These are phyloP conservation scores for Cinchona pubescens DNA, from an alignment of 257 asterid species.

Conservation along the genomic window DNA sequence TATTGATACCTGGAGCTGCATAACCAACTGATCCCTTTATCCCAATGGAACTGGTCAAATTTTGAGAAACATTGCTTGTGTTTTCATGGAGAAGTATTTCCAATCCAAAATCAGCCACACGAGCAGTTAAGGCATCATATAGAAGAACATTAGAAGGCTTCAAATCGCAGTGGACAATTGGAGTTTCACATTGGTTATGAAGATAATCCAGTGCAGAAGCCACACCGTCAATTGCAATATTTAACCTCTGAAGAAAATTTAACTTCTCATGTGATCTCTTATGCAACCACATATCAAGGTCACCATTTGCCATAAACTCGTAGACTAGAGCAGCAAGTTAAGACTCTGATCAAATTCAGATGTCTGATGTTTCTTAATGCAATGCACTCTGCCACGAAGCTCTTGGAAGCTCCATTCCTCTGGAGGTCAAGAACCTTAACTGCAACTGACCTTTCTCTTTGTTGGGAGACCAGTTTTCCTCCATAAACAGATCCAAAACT, in stretches of 20 bases:
- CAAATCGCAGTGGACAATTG: conserved; percentile 34
- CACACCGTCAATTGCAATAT: conserved; percentile 26
- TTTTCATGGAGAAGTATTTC: conserved; percentile 6
- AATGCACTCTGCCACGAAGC: conserved; percentile 32
- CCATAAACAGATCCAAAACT: conserved; percentile 24
- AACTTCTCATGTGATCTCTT: background rate
- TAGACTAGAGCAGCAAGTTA: conserved; percentile 28
- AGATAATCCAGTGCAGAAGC: conserved; percentile 31
- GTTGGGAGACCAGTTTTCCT: conserved; percentile 16
- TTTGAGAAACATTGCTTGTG: background rate
- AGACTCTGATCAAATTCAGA: conserved; percentile 24
- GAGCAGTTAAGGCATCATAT: conserved; percentile 22
- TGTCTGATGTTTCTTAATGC: conserved; percentile 29
- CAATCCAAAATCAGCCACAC: conserved; percentile 26
- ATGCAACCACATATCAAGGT: conserved; percentile 27
- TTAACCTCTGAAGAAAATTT: conserved; percentile 22
- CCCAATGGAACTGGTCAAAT: conserved; percentile 21
- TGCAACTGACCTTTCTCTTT: conserved; percentile 10
- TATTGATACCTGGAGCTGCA: conserved; percentile 29
- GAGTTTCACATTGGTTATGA: conserved; percentile 24
- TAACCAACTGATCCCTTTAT: conserved; percentile 30
- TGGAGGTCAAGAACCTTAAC: conserved; percentile 28
- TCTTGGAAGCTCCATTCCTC: conserved; percentile 23
- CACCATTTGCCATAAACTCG: conserved; percentile 28
- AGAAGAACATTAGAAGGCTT: conserved; percentile 37